phyloP scores from a whole-genome alignment of 495 filamentous ascomycete genomes.

The Penicillium taxi region DNA sequence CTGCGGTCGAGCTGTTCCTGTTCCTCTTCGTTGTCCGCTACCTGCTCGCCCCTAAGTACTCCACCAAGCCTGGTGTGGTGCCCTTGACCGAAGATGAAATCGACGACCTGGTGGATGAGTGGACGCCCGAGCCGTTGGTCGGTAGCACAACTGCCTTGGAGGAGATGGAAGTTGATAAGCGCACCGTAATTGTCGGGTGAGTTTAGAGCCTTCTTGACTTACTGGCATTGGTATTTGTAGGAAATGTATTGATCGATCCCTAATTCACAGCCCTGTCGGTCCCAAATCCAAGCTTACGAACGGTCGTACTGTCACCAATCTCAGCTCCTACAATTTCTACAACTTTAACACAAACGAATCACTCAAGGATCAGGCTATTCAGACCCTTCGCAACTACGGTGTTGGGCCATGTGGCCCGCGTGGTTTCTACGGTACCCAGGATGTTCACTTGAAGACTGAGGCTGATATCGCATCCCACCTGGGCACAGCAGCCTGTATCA shows the following conservation, averaged over 20 bases:
- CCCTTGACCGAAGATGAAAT: conserved; percentile 90
- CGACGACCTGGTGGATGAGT: conserved; percentile 94
- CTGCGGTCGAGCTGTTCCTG: conserved; percentile 86
- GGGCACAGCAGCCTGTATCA: conserved; percentile 77
- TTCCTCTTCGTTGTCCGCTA: conserved; percentile 95
- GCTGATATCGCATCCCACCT: conserved; percentile 85
- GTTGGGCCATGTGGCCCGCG: conserved; percentile 95
- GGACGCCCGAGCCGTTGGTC: conserved; percentile 90
- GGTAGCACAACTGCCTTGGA: conserved; percentile 62
- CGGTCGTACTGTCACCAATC: conserved; percentile 83
- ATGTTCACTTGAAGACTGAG: conserved; percentile 96
- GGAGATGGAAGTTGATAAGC: conserved; percentile 72
- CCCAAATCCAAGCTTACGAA: conserved; percentile 83
- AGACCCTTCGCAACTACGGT: conserved; percentile 87
- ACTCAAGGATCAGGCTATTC: conserved; percentile 89
- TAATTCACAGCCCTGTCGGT: conserved; percentile 63
- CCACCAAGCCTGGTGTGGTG: conserved; percentile 81
- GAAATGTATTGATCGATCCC: conserved; percentile 11
- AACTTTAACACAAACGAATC: conserved; percentile 88
- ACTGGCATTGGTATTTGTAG: neutral
- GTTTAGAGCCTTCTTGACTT: conserved; percentile 1
- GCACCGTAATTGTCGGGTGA: conserved; percentile 83
- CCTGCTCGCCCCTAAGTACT: conserved; percentile 81
- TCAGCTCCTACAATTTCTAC: conserved; percentile 93
- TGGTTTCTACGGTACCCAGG: conserved; percentile 96